Base-by-base conservation (phyloP, 225 moss, liverwort and hornwort genomes). In the Rhytidiadelphus loreus region DNA sequence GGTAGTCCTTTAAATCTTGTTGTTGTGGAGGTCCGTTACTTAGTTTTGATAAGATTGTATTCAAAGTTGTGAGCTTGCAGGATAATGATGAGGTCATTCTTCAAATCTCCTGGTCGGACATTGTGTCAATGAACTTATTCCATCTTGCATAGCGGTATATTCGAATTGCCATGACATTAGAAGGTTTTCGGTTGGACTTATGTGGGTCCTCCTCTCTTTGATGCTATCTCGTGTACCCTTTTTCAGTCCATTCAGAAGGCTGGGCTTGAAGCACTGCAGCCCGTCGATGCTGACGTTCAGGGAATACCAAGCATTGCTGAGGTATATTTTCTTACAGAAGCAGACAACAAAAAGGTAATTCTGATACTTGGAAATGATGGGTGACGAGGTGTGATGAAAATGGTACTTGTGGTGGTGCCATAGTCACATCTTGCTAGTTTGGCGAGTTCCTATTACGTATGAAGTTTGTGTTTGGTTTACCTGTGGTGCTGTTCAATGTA, bases 221-320 rank as follows among this genome's bases (percentile, higher is more conserved):
- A 92, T 92, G 32, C 53, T 75, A 75, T 88, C 25, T 72, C 33
- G 52, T 29, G n/a, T 72, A 44, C 48, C 37, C 60, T 39, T 69
- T 84, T 76, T 80, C 88, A 92, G 93, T 86, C 84, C 73, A 41
- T 90, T 24, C 90, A 87, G 89, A 81, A 86, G 52, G 83, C 79
- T 86, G 90, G 82, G 58, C 43, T 63, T 87, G 87, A 88, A 70
- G 76, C 84, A 91, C 79, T 92, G 50, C 71, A 86, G 37, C 83
- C 81, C 61, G 59, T 50, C 33, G 77, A 60, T 80, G 86, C 77
- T 82, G 87, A 58, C 52, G 85, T 85, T 89, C 86, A 52, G 73
- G 73, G 37, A 63, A 68, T 90, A 81, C 90, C 91, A 83, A 78
- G 87, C 71, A 89, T 94, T 86, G 77, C 73, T 81, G 94, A 93